A percentile compares a stretch with the other conserved stretches of the same genome.
Evolutionary conservation across 129 eudicot genomes (phyloP).

Genomic region (carrot (Daucus carota)): DNA sequence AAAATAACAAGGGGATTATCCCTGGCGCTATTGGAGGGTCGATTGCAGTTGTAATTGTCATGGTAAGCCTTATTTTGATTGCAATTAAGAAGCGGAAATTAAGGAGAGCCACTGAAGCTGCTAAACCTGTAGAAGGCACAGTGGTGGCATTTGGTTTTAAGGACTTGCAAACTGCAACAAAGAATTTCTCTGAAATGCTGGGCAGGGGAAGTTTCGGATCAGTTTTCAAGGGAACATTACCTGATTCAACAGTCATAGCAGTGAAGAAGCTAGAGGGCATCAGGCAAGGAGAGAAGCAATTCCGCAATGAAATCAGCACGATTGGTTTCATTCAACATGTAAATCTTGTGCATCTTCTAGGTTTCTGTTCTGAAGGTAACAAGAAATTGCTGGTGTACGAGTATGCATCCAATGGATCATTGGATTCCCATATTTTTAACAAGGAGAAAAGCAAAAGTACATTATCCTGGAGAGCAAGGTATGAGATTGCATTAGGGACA

Average conservation of each 20-base stretch:
- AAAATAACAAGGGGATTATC: constrained; percentile 17
- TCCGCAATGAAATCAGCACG: constrained; percentile 63
- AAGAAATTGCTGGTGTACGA: constrained; percentile 52
- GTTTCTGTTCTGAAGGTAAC: constrained; percentile 55
- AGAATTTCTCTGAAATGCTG: constrained; percentile 41
- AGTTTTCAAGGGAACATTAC: constrained; percentile 42
- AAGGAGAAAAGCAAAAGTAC: constrained; percentile 11
- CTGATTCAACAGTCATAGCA: constrained; percentile 47
- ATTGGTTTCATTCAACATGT: constrained; percentile 73
- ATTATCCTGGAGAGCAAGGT: constrained; percentile 54
- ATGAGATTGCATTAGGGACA: constrained; percentile 52
- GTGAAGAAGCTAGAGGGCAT: constrained; percentile 58
- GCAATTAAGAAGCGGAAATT: constrained; percentile 20
- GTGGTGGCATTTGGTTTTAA: constrained; percentile 50
- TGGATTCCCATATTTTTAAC: constrained; percentile 48
- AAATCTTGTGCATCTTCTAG: constrained; percentile 57
- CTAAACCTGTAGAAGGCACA: constrained; percentile 45
- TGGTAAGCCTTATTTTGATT: constrained; percentile 29
- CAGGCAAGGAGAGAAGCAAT: constrained; percentile 67
- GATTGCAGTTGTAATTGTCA: constrained; percentile 12
- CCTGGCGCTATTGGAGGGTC: constrained; percentile 39
- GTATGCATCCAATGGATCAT: constrained; percentile 58
- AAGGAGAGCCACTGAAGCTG: constrained; percentile 9
- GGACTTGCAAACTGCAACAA: constrained; percentile 50
- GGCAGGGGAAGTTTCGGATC: constrained; percentile 67